These are phyloP conservation scores for Venturia carpophila DNA, from an alignment of 2,329 filamentous ascomycete genomes.

Conservation along the genomic window DNA sequence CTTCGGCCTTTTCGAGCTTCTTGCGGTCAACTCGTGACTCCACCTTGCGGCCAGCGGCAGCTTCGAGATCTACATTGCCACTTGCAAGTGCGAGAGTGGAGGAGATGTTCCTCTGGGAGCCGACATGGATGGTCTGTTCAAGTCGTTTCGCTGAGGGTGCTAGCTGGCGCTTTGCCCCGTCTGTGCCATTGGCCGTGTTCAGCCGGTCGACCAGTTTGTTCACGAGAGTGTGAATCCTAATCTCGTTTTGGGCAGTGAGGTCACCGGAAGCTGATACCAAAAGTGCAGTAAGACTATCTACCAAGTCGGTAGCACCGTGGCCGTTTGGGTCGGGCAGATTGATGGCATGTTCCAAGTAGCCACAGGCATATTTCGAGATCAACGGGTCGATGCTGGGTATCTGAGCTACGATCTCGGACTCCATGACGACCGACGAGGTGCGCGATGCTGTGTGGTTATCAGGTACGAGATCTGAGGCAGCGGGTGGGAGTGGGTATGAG, in stretches of 20 bases:
- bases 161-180: constrained; percentile 59
- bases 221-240: constrained; percentile 73
- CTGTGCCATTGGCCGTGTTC: constrained; percentile 60
- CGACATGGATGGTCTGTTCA: constrained; percentile 91
- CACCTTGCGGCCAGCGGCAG: constrained; percentile 84
- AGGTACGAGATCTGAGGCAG: background rate
- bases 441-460: background rate
- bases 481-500: background rate
- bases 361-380: constrained; percentile 85
- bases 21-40: constrained; percentile 97
- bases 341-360: constrained; percentile 85
- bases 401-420: constrained; percentile 75
- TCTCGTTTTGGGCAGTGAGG: constrained; percentile 61
- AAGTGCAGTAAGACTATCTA: constrained; percentile 74
- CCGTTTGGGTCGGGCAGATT: constrained; percentile 52
- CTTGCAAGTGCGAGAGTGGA: constrained; percentile 84
- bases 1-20: constrained; percentile 97
- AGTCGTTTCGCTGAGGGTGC: constrained; percentile 63
- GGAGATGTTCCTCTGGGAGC: constrained; percentile 89
- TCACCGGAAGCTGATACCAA: constrained; percentile 90
- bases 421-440: constrained; percentile 48
- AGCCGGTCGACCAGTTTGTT: constrained; percentile 83
- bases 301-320: constrained; percentile 65
- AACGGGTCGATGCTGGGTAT: constrained; percentile 83
- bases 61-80: constrained; percentile 83